Percentiles rank a stretch among this genome's conserved stretches.
These are phyloP conservation scores for Solanum piurae DNA, from an alignment of 257 asterid species.

Conservation along the genomic window DNA sequence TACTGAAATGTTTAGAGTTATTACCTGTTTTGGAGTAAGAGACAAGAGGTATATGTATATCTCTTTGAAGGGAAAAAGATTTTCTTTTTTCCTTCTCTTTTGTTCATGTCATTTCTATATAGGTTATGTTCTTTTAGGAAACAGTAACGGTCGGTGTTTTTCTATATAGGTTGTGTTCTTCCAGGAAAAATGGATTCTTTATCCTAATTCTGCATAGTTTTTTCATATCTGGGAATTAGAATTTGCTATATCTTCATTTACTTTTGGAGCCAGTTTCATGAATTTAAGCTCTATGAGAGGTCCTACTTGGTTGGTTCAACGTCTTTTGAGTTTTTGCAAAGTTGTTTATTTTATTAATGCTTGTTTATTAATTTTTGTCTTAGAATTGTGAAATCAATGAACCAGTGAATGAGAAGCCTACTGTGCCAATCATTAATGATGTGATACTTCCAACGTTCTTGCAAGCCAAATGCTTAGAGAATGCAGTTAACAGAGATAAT, in stretches of 20 bases:
- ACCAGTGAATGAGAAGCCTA: slow-evolving; percentile 62
- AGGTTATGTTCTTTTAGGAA: not conserved
- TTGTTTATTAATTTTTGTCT: not conserved
- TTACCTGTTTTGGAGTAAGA: not conserved
- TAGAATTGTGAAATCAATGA: slow-evolving; percentile 60
- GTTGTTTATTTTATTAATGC: not conserved
- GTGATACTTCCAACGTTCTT: slow-evolving; percentile 41
- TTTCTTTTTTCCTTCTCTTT: not conserved
- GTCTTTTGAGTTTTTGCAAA: not conserved
- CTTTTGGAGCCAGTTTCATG: not conserved
- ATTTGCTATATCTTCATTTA: not conserved
- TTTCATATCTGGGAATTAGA: not conserved
- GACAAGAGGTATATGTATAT: not conserved
- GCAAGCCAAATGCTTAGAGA: slow-evolving; percentile 48
- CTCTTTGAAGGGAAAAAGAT: not conserved
- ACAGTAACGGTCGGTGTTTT: not conserved
- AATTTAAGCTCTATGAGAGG: not conserved
- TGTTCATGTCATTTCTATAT: not conserved
- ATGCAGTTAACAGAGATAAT: slow-evolving; percentile 19
- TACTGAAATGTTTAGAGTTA: not conserved
- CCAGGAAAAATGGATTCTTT: not conserved
- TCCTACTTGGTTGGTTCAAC: not conserved
- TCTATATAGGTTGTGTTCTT: not conserved
- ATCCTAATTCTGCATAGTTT: not conserved
- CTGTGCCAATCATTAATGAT: slow-evolving; percentile 58